Conservation (phyloP, 495 filamentous ascomycete species). For the Hyaloscypha finlandica region DNA sequence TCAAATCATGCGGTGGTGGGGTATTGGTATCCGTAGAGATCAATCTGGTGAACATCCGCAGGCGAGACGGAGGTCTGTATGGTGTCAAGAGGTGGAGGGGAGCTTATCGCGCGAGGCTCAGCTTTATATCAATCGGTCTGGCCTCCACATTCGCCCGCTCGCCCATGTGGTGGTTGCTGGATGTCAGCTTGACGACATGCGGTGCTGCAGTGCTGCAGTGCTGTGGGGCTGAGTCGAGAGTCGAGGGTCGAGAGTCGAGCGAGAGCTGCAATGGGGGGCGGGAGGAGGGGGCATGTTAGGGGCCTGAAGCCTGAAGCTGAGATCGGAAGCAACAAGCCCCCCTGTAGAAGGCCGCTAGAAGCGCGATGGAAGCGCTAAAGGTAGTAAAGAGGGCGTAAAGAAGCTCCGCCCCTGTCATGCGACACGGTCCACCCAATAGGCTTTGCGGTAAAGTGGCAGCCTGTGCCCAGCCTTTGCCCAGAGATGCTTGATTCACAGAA, state of each 20-base stretch:
- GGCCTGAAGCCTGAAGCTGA: too few relatives aligned
- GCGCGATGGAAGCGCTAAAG: background rate
- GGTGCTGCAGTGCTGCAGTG: background rate
- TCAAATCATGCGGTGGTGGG: background rate
- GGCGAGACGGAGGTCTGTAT: background rate
- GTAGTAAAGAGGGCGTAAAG: background rate
- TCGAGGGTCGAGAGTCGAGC: background rate
- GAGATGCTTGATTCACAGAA: background rate
- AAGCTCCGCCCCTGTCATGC: background rate
- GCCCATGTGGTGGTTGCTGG: background rate
- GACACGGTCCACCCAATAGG: slow-evolving; percentile 3
- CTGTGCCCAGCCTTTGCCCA: background rate
- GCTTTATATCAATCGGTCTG: background rate
- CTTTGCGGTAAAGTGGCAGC: background rate
- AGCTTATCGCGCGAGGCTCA: background rate
- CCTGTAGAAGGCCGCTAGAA: background rate
- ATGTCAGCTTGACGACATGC: background rate
- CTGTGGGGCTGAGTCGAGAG: background rate
- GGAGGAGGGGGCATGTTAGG: too few relatives aligned
- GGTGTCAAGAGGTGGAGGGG: background rate
- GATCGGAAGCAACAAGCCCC: too few relatives aligned
- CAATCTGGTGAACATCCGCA: background rate
- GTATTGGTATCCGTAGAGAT: background rate
- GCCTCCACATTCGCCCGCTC: background rate
- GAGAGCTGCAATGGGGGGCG: too few relatives aligned